A percentile compares a stretch with the other conserved stretches of the same genome.
Conservation (phyloP, 2,329 filamentous ascomycete genomes). For the Sclerotinia borealis region DNA sequence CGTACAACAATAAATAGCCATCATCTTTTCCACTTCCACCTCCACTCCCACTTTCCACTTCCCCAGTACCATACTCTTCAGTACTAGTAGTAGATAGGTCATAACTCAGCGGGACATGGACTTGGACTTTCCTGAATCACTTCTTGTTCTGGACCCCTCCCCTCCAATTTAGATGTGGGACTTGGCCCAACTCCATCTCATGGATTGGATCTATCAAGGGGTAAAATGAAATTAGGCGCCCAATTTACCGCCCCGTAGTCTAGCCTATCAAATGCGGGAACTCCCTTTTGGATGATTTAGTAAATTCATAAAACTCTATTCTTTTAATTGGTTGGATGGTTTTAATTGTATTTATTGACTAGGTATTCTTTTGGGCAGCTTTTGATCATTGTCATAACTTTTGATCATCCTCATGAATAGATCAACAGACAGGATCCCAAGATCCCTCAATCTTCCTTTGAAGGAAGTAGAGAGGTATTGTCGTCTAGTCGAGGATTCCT, state of each 20-base stretch:
- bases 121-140: neutral
- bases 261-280: conserved; percentile 7
- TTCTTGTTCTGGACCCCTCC: neutral
- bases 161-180: neutral
- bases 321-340: neutral
- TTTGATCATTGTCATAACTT: too few species aligned
- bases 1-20: too few species aligned
- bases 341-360: too few species aligned
- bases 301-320: neutral
- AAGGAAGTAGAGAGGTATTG: neutral
- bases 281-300: neutral
- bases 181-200: neutral
- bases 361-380: too few species aligned
- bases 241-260: conserved; percentile 1
- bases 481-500: neutral
- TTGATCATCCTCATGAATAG: neutral
- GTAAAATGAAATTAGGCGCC: conserved; percentile 12
- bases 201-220: neutral
- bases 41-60: neutral
- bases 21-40: too few species aligned
- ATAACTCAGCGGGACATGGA: too few species aligned
- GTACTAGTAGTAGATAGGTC: too few species aligned
- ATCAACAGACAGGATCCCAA: neutral
- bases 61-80: too few species aligned
- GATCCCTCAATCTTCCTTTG: neutral